Evolutionary conservation across 306 rosid species (phyloP).

Genomic region (Dalbergia oliveri): DNA sequence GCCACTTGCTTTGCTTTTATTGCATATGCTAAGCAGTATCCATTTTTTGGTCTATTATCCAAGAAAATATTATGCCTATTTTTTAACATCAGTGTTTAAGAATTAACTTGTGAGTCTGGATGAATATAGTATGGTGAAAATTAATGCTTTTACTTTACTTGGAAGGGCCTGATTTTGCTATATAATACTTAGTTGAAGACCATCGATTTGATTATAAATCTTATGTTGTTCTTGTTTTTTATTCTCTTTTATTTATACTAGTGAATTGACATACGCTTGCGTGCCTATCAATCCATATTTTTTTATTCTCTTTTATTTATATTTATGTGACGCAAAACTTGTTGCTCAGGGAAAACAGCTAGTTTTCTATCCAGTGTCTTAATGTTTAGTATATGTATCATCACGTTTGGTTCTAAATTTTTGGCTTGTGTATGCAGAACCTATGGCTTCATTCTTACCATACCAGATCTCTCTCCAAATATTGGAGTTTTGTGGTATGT

Average conservation of each 20-base stretch:
- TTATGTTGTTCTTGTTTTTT: slow-evolving; percentile 2
- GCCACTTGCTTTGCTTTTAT: slow-evolving; percentile 4
- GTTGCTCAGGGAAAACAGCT: slow-evolving; percentile 12
- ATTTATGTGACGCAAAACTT: slow-evolving; percentile 6
- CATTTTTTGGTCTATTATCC: slow-evolving; percentile 1
- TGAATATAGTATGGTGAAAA: slow-evolving; percentile 26
- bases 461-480: slow-evolving; percentile 92
- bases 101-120: slow-evolving; percentile 30
- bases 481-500: slow-evolving; percentile 93
- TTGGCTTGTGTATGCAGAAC: slow-evolving; percentile 71
- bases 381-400: neutral
- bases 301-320: slow-evolving; percentile 21
- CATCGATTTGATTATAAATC: slow-evolving; percentile 33
- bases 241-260: slow-evolving; percentile 20
- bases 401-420: slow-evolving; percentile 40
- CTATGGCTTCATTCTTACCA: slow-evolving; percentile 92
- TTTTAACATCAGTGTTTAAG: slow-evolving; percentile 28
- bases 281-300: no score
- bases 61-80: neutral
- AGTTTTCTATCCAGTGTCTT: slow-evolving; percentile 30
- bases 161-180: slow-evolving; percentile 2
- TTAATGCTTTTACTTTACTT: neutral
- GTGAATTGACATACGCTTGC: no score
- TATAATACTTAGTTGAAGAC: slow-evolving; percentile 14
- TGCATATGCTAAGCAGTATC: neutral